Percentiles rank a stretch among this genome's conserved stretches.
These are phyloP conservation scores for Cadophora malorum DNA, from an alignment of 2,329 filamentous ascomycete genomes.

Conservation along the genomic window DNA sequence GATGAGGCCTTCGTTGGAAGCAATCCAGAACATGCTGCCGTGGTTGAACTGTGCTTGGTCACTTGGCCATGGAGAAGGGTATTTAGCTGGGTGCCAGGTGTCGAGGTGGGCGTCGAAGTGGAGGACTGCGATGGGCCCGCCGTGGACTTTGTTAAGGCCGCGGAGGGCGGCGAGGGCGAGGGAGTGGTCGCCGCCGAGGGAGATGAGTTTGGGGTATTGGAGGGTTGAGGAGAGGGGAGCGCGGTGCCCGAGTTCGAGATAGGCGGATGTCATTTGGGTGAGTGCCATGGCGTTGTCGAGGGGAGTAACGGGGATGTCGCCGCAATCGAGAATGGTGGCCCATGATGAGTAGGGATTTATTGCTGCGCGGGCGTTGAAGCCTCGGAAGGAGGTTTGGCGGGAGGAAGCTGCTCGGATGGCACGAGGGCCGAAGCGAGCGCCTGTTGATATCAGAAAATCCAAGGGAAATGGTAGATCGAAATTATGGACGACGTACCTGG, in stretches of 20 bases:
- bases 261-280: constrained; percentile 71
- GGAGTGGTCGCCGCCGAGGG: constrained; percentile 76
- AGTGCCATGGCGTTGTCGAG: constrained; percentile 85
- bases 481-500: constrained; percentile 54
- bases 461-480: no score
- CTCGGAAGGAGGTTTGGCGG: constrained; percentile 79
- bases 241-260: constrained; percentile 41
- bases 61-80: constrained; percentile 76
- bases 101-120: constrained; percentile 69
- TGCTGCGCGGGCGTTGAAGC: constrained; percentile 81
- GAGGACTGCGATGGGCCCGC: constrained; percentile 69
- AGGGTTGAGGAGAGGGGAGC: constrained; percentile 37
- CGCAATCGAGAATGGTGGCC: constrained; percentile 85
- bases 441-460: constrained; percentile 41
- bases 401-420: constrained; percentile 85
- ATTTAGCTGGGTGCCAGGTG: constrained; percentile 60
- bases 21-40: constrained; percentile 91
- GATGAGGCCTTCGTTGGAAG: constrained; percentile 80
- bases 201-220: constrained; percentile 56
- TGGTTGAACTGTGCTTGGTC: constrained; percentile 82
- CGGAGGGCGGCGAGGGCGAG: constrained; percentile 73
- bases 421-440: constrained; percentile 83
- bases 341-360: constrained; percentile 85
- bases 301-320: constrained; percentile 86
- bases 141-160: constrained; percentile 67